Percentiles rank a stretch among this genome's conserved stretches.
Conservation (phyloP, 768 basidiomycete species). For the Tricholoma sp. region DNA sequence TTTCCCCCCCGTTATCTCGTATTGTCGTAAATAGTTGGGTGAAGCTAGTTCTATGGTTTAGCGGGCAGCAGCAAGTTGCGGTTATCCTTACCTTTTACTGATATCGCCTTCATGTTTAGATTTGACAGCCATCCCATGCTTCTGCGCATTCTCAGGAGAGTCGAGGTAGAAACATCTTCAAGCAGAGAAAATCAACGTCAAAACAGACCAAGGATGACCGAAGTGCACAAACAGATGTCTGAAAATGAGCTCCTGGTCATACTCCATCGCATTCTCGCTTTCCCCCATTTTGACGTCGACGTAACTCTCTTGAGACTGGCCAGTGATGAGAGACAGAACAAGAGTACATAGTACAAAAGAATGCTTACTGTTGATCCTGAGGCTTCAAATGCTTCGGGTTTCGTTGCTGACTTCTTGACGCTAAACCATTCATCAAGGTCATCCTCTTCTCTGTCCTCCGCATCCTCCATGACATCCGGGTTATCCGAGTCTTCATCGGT, state of each 20-base stretch:
- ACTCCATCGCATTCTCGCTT: slow-evolving; percentile 59
- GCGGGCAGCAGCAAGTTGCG: not conserved
- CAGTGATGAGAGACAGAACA: not conserved
- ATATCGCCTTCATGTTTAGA: slow-evolving; percentile 50
- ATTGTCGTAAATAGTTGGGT: slow-evolving; percentile 46
- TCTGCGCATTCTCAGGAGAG: slow-evolving; percentile 63
- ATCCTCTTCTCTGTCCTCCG: slow-evolving; percentile 21
- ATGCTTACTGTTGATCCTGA: slow-evolving; percentile 5
- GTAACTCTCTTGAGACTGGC: not conserved
- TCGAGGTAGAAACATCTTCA: slow-evolving; percentile 86
- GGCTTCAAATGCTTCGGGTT: not conserved
- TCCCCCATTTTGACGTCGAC: slow-evolving; percentile 67
- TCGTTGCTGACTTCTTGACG: slow-evolving; percentile 20
- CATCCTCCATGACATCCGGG: slow-evolving; percentile 42
- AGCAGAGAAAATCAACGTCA: slow-evolving; percentile 2
- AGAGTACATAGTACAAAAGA: not conserved
- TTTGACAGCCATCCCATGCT: slow-evolving; percentile 57
- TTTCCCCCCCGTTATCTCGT: slow-evolving; percentile 62
- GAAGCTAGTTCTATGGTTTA: slow-evolving; percentile 42
- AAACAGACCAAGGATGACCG: not conserved
- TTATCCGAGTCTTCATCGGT: slow-evolving; percentile 70
- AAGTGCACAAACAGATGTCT: slow-evolving; percentile 61
- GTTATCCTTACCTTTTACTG: slow-evolving; percentile 40
- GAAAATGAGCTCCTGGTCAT: slow-evolving; percentile 78
- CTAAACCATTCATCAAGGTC: slow-evolving; percentile 38